A percentile compares a stretch with the other conserved stretches of the same genome.
These are phyloP conservation scores for Pythium aristosporum DNA, from an alignment of 352 stramenopile species.

Conservation along the genomic window DNA sequence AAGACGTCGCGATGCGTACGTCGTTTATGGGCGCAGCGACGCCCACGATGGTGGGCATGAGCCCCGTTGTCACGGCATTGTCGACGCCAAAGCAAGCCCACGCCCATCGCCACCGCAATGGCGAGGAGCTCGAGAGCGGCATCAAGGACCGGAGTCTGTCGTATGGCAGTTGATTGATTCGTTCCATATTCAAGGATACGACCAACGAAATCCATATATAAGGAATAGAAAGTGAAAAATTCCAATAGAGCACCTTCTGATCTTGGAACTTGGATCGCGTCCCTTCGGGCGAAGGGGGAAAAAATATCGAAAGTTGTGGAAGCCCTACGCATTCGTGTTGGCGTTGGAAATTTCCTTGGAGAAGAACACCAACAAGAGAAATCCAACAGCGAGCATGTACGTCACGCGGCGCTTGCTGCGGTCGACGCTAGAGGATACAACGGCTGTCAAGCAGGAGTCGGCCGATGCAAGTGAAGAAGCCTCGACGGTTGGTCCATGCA, in stretches of 20 bases:
- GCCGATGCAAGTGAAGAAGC: background rate
- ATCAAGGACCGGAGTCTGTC: slow-evolving; percentile 19
- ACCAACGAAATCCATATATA: slow-evolving; percentile 9
- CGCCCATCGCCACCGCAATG: slow-evolving; percentile 20
- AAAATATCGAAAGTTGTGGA: slow-evolving; percentile 15
- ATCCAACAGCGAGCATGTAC: slow-evolving; percentile 38
- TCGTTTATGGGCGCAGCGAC: slow-evolving; percentile 62
- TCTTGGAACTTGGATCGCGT: slow-evolving; percentile 16
- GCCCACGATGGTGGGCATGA: slow-evolving; percentile 55
- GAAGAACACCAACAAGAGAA: background rate
- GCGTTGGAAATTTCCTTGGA: background rate
- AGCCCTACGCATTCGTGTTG: background rate
- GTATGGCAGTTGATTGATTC: slow-evolving; percentile 17
- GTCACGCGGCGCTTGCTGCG: slow-evolving; percentile 60
- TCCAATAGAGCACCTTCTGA: background rate
- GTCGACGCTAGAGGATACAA: slow-evolving; percentile 43
- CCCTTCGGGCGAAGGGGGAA: slow-evolving; percentile 4
- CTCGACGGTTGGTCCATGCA: slow-evolving; percentile 9
- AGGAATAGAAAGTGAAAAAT: background rate
- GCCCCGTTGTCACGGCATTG: slow-evolving; percentile 56
- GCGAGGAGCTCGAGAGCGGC: slow-evolving; percentile 16
- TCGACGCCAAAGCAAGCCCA: slow-evolving; percentile 45
- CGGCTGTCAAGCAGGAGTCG: slow-evolving; percentile 10
- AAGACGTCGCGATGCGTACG: slow-evolving; percentile 59
- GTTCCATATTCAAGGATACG: slow-evolving; percentile 9